Percentiles rank a stretch among this genome's conserved stretches.
Evolutionary conservation across 208 protist genomes (phyloP).

Genomic region (Leishmania gerbilli): DNA sequence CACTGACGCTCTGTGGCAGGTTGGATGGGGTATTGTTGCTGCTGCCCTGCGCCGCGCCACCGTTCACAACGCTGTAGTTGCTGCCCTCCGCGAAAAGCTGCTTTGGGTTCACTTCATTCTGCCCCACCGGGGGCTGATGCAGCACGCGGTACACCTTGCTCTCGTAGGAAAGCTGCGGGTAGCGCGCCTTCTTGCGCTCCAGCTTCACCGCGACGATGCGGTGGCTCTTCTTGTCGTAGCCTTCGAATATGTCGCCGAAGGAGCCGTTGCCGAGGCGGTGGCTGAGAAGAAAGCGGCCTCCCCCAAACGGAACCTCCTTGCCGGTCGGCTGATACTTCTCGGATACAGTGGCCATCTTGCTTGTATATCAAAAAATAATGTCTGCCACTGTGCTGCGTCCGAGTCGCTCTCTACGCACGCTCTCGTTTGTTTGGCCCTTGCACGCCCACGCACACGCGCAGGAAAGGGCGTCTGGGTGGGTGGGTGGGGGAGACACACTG

Average conservation of each 20-base stretch:
- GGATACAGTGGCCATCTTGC: not conserved
- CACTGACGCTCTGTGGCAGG: not conserved
- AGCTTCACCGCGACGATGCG: conserved; percentile 81
- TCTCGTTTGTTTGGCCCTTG: not conserved
- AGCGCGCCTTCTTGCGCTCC: conserved; percentile 85
- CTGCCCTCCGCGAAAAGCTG: conserved; percentile 13
- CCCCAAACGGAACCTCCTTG: conserved; percentile 55
- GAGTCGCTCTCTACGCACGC: not conserved
- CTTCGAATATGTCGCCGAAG: conserved; percentile 99
- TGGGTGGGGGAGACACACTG: too few species aligned
- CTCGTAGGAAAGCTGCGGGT: conserved; percentile 98
- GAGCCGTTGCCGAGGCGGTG: conserved; percentile 95
- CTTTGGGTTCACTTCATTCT: conserved; percentile 36
- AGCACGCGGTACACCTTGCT: conserved; percentile 87
- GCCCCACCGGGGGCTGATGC: conserved; percentile 53
- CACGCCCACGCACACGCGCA: not conserved
- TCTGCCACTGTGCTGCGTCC: not conserved
- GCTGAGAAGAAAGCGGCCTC: conserved; percentile 59
- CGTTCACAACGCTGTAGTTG: conserved; percentile 11
- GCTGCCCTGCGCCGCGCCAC: conserved; percentile 1
- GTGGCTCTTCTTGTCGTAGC: conserved; percentile 59
- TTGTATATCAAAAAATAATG: too few species aligned
- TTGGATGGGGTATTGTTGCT: not conserved
- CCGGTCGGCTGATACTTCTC: conserved; percentile 27
- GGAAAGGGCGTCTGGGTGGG: not conserved